Evolutionary conservation across 306 rosid genomes (phyloP), one percentile per base, ranked within the genome.

Genomic region (Lathyrus sativus): DNA sequence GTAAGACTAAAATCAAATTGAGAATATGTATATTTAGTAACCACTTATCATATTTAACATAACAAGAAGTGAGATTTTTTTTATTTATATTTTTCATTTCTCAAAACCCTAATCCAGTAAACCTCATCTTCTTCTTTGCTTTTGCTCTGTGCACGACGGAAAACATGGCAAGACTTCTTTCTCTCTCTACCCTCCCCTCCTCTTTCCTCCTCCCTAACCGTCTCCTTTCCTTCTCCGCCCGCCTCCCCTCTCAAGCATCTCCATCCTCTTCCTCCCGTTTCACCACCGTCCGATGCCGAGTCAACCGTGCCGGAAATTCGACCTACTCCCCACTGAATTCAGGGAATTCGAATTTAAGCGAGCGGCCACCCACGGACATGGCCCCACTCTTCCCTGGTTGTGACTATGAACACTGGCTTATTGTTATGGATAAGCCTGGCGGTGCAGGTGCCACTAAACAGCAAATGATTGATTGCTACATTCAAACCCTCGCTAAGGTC

Each of bases 331-430:
- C 92, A 0, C 82, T 88, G 2, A 86, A 84, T 83, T 91, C 89
- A 7, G 80, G 85, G 0, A 84, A 88, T 31, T 31, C 73, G 1
- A 86, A 79, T 82, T 83, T 88, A 83, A 84, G 85, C 13, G 92
- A 88, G 44, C 86, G 92, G 0, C 92, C 96, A 0, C 91, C 89
- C 14, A 86, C 87, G 0, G 89, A 91, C 18, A 86, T 88, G 92
- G 96, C 91, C 0, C 91, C 97, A 0, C 86, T 91, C 2, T 91
- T 91, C 78, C 92, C 91, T 0, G 96, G 92, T 0, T 91, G 97
- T 19, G 97, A 91, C 61, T 91, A 91, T 51, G 70, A 88, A 76
- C 97, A 91, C 68, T 91, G 89, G 89, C 96, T 91, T 65, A 83
- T 91, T 33, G 84, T 91, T 44, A 88, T 91, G 84, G 92, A 91